Percentiles rank a stretch among this genome's conserved stretches.
These are phyloP conservation scores for Coleophoma cylindrospora DNA, from an alignment of 2,329 filamentous ascomycete genomes.

Conservation along the genomic window DNA sequence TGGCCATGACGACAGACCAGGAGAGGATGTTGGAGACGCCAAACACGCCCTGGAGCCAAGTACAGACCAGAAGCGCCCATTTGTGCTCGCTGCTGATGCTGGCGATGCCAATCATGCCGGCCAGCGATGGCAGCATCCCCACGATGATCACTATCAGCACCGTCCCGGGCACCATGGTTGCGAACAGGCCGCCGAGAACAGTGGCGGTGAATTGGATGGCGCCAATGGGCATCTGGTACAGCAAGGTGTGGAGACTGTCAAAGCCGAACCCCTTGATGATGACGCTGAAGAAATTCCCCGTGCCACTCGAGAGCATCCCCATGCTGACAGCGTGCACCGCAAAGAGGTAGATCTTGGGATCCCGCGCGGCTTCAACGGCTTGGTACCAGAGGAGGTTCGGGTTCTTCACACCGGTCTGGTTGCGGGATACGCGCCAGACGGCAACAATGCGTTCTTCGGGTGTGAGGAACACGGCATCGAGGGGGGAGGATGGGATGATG, in stretches of 20 bases:
- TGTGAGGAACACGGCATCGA: constrained; percentile 31
- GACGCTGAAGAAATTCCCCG: constrained; percentile 63
- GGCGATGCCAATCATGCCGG: constrained; percentile 33
- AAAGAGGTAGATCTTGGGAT: constrained; percentile 57
- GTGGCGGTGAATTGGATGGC: constrained; percentile 22
- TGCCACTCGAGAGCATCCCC: constrained; percentile 54
- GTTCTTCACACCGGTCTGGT: constrained; percentile 57
- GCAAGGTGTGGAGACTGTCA: constrained; percentile 54
- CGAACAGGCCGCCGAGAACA: background rate
- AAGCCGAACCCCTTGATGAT: constrained; percentile 67
- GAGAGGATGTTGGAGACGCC: constrained; percentile 40
- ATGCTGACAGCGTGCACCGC: constrained; percentile 62
- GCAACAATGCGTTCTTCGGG: constrained; percentile 54
- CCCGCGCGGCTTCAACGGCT: constrained; percentile 47
- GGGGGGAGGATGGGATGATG: background rate
- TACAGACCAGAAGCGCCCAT: constrained; percentile 55
- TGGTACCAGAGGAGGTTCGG: constrained; percentile 51
- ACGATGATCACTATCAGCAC: background rate
- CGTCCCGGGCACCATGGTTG: background rate
- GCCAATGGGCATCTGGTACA: constrained; percentile 69
- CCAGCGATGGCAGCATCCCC: background rate
- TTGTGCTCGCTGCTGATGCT: constrained; percentile 61
- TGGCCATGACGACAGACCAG: constrained; percentile 40
- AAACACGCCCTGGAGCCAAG: constrained; percentile 66
- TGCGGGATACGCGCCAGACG: constrained; percentile 53